Percentiles rank a stretch among this genome's conserved stretches.
phyloP scores from a whole-genome alignment of 1,284 basidiomycete species.

The Limonomyces culmigenus region DNA sequence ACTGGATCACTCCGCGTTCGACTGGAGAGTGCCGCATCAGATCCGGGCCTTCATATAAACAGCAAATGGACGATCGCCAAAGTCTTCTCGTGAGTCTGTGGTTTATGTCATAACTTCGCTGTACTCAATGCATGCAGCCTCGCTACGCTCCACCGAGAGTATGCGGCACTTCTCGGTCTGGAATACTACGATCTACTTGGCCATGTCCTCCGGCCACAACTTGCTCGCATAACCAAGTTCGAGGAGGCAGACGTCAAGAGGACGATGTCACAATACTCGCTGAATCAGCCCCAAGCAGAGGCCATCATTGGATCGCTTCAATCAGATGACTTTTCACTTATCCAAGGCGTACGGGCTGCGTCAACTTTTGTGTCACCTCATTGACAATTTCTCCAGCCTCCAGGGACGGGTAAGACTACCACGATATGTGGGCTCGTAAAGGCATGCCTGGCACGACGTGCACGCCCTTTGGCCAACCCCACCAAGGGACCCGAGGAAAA shows the following conservation, averaged over 20 bases:
- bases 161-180: constrained; percentile 70
- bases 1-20: constrained; percentile 34
- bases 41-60: constrained; percentile 43
- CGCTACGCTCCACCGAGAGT: constrained; percentile 87
- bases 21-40: constrained; percentile 20
- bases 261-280: constrained; percentile 54
- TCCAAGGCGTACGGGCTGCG: constrained; percentile 69
- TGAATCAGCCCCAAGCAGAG: constrained; percentile 90
- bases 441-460: constrained; percentile 55
- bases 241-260: constrained; percentile 38
- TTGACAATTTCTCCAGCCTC: constrained; percentile 42
- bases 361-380: background rate
- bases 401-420: constrained; percentile 97
- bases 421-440: constrained; percentile 94
- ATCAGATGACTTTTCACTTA: constrained; percentile 74
- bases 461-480: constrained; percentile 25
- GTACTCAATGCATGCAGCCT: constrained; percentile 56
- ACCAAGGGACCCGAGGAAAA: too few relatives aligned
- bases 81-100: constrained; percentile 53
- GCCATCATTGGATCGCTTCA: constrained; percentile 72
- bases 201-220: constrained; percentile 52
- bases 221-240: constrained; percentile 31
- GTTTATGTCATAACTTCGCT: constrained; percentile 3
- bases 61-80: constrained; percentile 67
- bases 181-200: constrained; percentile 69